Conservation (phyloP, 768 basidiomycete species). For the Auriscalpium microsporum region DNA sequence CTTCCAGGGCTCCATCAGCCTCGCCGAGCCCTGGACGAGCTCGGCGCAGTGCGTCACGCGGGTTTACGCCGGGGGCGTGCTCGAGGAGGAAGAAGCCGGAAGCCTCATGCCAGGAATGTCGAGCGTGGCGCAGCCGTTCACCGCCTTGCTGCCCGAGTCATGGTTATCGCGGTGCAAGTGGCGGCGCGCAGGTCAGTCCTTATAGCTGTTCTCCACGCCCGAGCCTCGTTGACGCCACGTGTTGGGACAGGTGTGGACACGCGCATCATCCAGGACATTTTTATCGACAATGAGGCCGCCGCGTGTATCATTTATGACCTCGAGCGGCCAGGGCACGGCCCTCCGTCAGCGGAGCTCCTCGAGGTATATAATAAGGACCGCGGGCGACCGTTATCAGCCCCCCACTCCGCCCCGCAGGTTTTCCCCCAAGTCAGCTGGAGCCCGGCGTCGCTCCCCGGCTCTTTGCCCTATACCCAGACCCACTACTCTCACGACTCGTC, state of each 20-base stretch:
- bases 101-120: conserved; percentile 23
- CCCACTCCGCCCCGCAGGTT: conserved; percentile 17
- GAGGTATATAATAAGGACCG: conserved; percentile 35
- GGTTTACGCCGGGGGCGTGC: conserved; percentile 42
- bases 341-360: conserved; percentile 53
- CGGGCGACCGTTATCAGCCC: conserved; percentile 21
- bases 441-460: conserved; percentile 4
- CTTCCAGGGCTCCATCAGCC: conserved; percentile 48
- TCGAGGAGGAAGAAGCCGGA: conserved; percentile 45
- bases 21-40: conserved; percentile 44
- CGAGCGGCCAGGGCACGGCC: conserved; percentile 38
- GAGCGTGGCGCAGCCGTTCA: conserved; percentile 22
- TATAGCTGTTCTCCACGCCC: neutral
- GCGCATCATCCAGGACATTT: conserved; percentile 62
- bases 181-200: conserved; percentile 55
- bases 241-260: conserved; percentile 35
- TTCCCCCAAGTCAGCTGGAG: conserved; percentile 5
- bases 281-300: conserved; percentile 53
- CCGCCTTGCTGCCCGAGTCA: conserved; percentile 60
- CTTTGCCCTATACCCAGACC: conserved; percentile 6
- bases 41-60: conserved; percentile 57
- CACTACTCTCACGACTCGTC: conserved; percentile 3
- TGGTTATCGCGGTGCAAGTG: conserved; percentile 57
- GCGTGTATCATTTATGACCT: conserved; percentile 62
- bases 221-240: conserved; percentile 8